phyloP scores from a whole-genome alignment of 169 alveolate genomes.

The Cryptosporidium baileyi region DNA sequence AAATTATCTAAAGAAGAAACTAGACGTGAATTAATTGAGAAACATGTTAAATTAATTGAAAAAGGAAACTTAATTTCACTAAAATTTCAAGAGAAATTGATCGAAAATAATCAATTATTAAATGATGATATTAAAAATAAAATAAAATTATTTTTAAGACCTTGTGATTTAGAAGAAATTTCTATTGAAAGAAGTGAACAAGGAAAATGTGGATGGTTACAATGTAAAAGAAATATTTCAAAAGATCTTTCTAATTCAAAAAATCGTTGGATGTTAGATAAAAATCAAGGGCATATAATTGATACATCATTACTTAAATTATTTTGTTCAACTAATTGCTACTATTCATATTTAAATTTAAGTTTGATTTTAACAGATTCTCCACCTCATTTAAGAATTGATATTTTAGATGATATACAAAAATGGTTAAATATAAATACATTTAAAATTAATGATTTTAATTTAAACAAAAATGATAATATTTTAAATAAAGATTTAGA shows the following conservation, averaged over 20 bases:
- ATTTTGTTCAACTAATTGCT: slow-evolving; percentile 52
- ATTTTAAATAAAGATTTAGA: not conserved
- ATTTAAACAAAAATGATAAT: not conserved
- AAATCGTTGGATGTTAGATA: slow-evolving; percentile 29
- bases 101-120: not conserved
- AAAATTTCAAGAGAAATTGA: slow-evolving; percentile 38
- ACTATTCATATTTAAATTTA: slow-evolving; percentile 7
- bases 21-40: slow-evolving; percentile 41
- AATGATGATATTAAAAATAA: not conserved
- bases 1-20: not conserved
- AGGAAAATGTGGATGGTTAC: slow-evolving; percentile 49
- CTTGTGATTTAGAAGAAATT: slow-evolving; percentile 50
- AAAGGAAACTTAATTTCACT: slow-evolving; percentile 12
- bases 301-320: slow-evolving; percentile 14
- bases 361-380: not conserved
- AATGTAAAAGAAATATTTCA: slow-evolving; percentile 16
- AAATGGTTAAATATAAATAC: slow-evolving; percentile 9
- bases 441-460: not conserved
- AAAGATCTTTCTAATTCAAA: not conserved
- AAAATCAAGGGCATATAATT: slow-evolving; percentile 22
- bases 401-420: not conserved
- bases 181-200: slow-evolving; percentile 35
- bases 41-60: slow-evolving; percentile 35
- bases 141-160: slow-evolving; percentile 33
- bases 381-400: slow-evolving; percentile 48